phyloP scores from a whole-genome alignment of 495 filamentous ascomycete genomes.

The Penicillium salamii region DNA sequence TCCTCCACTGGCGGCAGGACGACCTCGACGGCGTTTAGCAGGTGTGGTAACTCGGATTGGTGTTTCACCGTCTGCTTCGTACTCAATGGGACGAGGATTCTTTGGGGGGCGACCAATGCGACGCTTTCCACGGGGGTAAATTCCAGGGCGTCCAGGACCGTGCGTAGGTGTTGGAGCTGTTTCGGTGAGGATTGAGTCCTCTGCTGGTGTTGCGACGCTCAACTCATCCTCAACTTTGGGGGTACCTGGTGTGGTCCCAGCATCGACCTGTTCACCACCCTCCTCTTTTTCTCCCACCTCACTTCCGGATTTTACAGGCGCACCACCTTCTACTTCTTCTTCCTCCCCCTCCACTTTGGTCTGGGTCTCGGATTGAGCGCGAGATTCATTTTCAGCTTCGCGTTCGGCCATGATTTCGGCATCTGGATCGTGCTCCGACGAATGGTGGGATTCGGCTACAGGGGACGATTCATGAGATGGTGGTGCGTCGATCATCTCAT shows the following conservation, averaged over 20 bases:
- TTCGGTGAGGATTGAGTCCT: conserved; percentile 38
- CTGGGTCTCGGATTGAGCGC: conserved; percentile 16
- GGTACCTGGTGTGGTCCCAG: conserved; percentile 14
- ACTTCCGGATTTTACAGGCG: conserved; percentile 27
- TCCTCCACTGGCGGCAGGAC: conserved; percentile 65
- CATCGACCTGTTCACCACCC: conserved; percentile 25
- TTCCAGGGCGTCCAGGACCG: conserved; percentile 42
- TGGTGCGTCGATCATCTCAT: conserved; percentile 46
- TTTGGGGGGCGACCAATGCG: conserved; percentile 85
- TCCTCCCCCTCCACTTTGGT: conserved; percentile 4
- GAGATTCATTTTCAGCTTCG: conserved; percentile 1
- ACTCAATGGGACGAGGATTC: conserved; percentile 72
- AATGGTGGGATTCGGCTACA: conserved; percentile 28
- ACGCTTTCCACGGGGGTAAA: conserved; percentile 62
- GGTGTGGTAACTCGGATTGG: conserved; percentile 56
- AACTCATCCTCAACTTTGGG: conserved; percentile 31
- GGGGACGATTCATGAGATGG: conserved; percentile 38
- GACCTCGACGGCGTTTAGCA: conserved; percentile 63
- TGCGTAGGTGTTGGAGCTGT: conserved; percentile 27
- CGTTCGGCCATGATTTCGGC: conserved; percentile 27
- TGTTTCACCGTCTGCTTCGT: conserved; percentile 51
- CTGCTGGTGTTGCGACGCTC: conserved; percentile 34
- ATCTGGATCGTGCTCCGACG: conserved; percentile 24
- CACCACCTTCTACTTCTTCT: conserved; percentile 6
- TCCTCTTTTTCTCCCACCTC: conserved; percentile 34